Percentiles rank a stretch among this genome's conserved stretches.
phyloP scores from a whole-genome alignment of 768 basidiomycete genomes.

The Ramaria rubella region DNA sequence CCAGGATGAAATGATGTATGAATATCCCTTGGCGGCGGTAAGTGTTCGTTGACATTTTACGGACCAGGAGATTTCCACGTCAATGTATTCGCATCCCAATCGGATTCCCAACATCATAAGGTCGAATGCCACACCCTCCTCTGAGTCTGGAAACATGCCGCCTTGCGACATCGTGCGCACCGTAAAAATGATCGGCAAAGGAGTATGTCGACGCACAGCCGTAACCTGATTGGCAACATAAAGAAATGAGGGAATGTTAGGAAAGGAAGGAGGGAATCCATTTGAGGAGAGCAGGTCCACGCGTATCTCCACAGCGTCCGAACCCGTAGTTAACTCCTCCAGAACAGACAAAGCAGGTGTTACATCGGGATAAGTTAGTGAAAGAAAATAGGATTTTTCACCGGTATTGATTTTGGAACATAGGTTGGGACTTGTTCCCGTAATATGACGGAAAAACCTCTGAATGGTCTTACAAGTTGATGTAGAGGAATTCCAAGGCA shows the following conservation, averaged over 20 bases:
- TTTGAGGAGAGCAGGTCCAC: slow-evolving; percentile 74
- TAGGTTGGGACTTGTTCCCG: slow-evolving; percentile 62
- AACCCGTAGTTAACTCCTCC: slow-evolving; percentile 70
- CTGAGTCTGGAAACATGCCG: slow-evolving; percentile 81
- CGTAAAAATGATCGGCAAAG: slow-evolving; percentile 87
- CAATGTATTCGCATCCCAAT: slow-evolving; percentile 86
- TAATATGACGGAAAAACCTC: slow-evolving; percentile 87
- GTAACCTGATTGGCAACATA: slow-evolving; percentile 83
- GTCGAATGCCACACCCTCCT: slow-evolving; percentile 61
- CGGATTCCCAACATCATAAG: slow-evolving; percentile 74
- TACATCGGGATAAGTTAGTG: slow-evolving; percentile 87
- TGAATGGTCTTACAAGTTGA: slow-evolving; percentile 33
- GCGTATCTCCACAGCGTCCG: slow-evolving; percentile 89
- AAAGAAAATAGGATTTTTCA: slow-evolving; percentile 84
- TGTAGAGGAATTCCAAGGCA: slow-evolving; percentile 11
- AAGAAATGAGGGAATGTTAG: slow-evolving; percentile 53
- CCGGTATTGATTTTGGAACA: slow-evolving; percentile 45
- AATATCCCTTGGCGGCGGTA: slow-evolving; percentile 53
- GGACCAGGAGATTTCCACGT: slow-evolving; percentile 79
- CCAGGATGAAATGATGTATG: slow-evolving; percentile 87
- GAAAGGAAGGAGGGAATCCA: slow-evolving; percentile 33
- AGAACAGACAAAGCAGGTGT: slow-evolving; percentile 60
- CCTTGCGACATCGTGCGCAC: slow-evolving; percentile 85
- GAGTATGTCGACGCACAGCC: slow-evolving; percentile 65
- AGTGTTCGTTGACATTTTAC: slow-evolving; percentile 55